Conservation (phyloP, 345 rosid species). For the Citrus australasica region DNA sequence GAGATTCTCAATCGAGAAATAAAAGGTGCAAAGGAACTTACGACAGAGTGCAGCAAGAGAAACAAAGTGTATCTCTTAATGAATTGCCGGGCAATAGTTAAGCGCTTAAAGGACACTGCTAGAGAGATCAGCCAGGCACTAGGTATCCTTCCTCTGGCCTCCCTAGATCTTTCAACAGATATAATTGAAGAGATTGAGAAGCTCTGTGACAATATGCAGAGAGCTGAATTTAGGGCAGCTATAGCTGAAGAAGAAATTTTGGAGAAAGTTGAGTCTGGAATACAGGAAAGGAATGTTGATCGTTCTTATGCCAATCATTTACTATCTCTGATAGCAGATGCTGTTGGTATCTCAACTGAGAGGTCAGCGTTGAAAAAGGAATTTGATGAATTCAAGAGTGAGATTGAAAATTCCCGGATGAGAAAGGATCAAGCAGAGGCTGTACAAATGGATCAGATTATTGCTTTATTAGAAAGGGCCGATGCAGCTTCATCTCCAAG, state of each 20-base stretch:
- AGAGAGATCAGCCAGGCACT: constrained; percentile 55
- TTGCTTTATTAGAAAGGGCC: constrained; percentile 63
- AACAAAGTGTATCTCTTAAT: constrained; percentile 62
- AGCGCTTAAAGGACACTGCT: constrained; percentile 31
- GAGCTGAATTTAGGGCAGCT: constrained; percentile 56
- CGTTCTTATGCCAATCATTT: constrained; percentile 59
- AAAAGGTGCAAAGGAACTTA: constrained; percentile 46
- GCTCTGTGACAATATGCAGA: constrained; percentile 44
- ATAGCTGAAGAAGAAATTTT: constrained; percentile 58
- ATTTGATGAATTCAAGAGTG: constrained; percentile 59
- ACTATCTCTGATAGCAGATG: constrained; percentile 51
- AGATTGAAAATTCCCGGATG: constrained; percentile 55
- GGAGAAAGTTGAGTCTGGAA: constrained; percentile 61
- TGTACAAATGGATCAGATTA: constrained; percentile 75
- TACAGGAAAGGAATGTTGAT: constrained; percentile 59
- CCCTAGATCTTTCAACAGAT: constrained; percentile 46
- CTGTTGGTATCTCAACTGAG: constrained; percentile 55
- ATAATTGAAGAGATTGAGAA: constrained; percentile 38
- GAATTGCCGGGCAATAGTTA: constrained; percentile 46
- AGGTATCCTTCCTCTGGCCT: constrained; percentile 53
- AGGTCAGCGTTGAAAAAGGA: constrained; percentile 46
- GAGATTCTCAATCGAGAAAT: constrained; percentile 52
- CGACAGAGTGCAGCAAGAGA: constrained; percentile 42
- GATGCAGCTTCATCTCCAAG: constrained; percentile 56
- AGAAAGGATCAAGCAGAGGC: constrained; percentile 67